Evolutionary conservation across 768 basidiomycete genomes (phyloP), one percentile per base, ranked within the genome.

Genomic region (Mycena pura): DNA sequence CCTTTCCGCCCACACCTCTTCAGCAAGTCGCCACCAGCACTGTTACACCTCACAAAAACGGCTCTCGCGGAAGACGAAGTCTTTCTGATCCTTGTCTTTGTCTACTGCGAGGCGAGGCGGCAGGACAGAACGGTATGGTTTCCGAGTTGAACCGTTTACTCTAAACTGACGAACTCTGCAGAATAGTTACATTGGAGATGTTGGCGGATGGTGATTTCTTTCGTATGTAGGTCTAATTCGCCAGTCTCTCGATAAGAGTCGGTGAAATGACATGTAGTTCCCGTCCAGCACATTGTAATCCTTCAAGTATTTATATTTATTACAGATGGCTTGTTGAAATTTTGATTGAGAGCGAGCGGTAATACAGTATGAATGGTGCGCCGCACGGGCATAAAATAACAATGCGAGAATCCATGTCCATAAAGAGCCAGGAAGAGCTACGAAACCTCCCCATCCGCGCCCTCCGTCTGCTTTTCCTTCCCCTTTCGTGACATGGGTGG

Each of bases 1-100:
- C 79, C 83, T 1, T 80, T 76, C 51, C 79, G 83, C n/a, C 82
- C 82, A 3, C 80, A 81, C 53, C 69, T 85, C 6, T 83, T 84
- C 63, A 74, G 73, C 25, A 82, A 83, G 62, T 57, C 72, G 19
- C 75, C 77, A 41, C 78, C 82, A 0, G 67, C 80, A 9, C 68
- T 72, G 0, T 55, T 85, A 27, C 74, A 78, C 31, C 67, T 84
- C 21, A 76, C 74, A 25, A 72, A 74, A 31, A 70, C 68, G n/a
- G 80, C 80, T 1, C 67, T 84, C 29, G 70, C 70, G 14, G 77
- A 74, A 15, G 77, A 78, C 43, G 77, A 78, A 52, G 70, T 78
- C 8, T 78, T 78, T 49, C 62, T 78, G 60, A 73, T 78, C n/a
- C 63, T 78, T 44, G 64, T 71, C 3, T 73, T 78, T 25, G 69